Evolutionary conservation across 2,329 filamentous ascomycete species (phyloP).

Genomic region (Verticillium isaacii): DNA sequence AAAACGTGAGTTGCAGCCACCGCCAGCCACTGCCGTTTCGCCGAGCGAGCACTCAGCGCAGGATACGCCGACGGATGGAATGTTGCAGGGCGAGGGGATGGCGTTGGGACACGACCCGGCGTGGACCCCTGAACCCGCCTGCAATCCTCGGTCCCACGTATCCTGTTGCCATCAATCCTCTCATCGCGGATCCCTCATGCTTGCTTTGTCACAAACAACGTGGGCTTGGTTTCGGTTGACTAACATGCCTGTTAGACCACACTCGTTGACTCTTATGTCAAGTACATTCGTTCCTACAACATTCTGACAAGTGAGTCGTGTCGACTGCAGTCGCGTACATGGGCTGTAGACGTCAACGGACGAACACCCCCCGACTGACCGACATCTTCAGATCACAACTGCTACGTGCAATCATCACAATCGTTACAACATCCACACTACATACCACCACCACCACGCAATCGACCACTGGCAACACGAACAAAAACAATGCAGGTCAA

Average conservation of each 20-base stretch:
- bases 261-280: conserved; percentile 52
- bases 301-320: conserved; percentile 42
- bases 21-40: neutral
- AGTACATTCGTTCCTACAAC: conserved; percentile 51
- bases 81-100: neutral
- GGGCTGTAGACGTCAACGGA: conserved; percentile 4
- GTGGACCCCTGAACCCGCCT: neutral
- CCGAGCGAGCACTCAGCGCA: neutral
- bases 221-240: neutral
- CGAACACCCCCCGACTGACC: neutral
- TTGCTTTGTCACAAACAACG: neutral
- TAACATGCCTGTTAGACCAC: conserved; percentile 23
- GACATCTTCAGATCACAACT: conserved; percentile 1
- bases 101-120: neutral
- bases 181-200: neutral
- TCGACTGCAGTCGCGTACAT: neutral
- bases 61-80: neutral
- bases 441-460: neutral
- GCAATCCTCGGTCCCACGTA: neutral
- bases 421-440: conserved; percentile 8
- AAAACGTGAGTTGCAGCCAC: conserved; percentile 42
- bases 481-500: conserved; percentile 43
- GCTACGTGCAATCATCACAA: conserved; percentile 4
- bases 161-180: neutral
- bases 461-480: conserved; percentile 8